These are phyloP conservation scores for Aegilops speltoides DNA, from an alignment of 176 grass and related monocot species.

Conservation along the genomic window DNA sequence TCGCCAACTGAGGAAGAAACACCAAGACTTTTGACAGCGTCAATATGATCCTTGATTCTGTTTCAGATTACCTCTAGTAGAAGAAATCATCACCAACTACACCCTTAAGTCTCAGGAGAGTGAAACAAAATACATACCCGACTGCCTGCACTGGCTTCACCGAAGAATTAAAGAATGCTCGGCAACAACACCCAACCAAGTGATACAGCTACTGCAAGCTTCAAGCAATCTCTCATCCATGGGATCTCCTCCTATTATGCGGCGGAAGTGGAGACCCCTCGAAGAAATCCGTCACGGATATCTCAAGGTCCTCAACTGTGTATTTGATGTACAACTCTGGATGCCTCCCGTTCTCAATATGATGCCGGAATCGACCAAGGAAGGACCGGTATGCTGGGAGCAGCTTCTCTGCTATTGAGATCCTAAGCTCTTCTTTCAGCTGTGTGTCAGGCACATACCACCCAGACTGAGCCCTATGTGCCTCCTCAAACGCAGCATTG, in stretches of 20 bases:
- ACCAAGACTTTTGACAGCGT: conserved; percentile 30
- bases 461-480: conserved; percentile 59
- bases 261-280: conserved; percentile 50
- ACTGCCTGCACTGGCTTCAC: conserved; percentile 8
- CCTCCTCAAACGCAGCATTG: conserved; percentile 82
- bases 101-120: conserved; percentile 26
- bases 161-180: conserved; percentile 50
- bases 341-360: conserved; percentile 82
- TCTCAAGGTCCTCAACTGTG: conserved; percentile 86
- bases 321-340: conserved; percentile 92
- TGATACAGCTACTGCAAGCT: not conserved
- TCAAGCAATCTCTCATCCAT: conserved; percentile 38
- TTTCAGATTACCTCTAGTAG: conserved; percentile 53
- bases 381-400: conserved; percentile 91
- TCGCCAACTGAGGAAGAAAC: conserved; percentile 29
- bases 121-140: conserved; percentile 9
- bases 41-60: conserved; percentile 33
- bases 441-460: conserved; percentile 90
- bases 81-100: conserved; percentile 55
- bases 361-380: conserved; percentile 80
- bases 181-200: conserved; percentile 10
- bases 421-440: conserved; percentile 86
- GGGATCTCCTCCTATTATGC: conserved; percentile 61
- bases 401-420: conserved; percentile 81
- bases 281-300: conserved; percentile 64